Conservation (phyloP, 805 yeast species). For the Metschnikowia similis region DNA sequence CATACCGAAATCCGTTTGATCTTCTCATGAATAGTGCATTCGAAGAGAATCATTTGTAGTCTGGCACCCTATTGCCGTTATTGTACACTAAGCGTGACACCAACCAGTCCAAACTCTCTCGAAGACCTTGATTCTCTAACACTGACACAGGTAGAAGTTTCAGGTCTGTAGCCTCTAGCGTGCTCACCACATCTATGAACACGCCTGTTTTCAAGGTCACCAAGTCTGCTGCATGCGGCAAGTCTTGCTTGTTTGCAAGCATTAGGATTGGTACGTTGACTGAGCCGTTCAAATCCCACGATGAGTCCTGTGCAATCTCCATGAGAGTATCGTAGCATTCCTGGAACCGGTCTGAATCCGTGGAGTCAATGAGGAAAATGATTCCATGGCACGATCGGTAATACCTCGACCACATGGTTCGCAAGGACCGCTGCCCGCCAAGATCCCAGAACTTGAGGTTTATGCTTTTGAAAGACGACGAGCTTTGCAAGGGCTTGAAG, state of each 20-base stretch:
- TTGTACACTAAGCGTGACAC: conserved; percentile 66
- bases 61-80: conserved; percentile 59
- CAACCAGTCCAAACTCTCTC: conserved; percentile 88
- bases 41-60: conserved; percentile 26
- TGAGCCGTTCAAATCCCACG: conserved; percentile 31
- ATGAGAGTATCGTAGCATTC: conserved; percentile 72
- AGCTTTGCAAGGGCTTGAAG: conserved; percentile 23
- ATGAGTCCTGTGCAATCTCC: conserved; percentile 39
- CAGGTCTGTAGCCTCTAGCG: conserved; percentile 84
- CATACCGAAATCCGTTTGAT: too few relatives aligned
- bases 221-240: conserved; percentile 44
- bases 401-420: conserved; percentile 85
- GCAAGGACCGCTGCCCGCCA: conserved; percentile 87
- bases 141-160: conserved; percentile 90
- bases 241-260: conserved; percentile 94
- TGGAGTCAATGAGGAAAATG: conserved; percentile 87
- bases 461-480: conserved; percentile 37
- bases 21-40: too few relatives aligned
- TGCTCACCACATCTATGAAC: conserved; percentile 77
- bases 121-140: conserved; percentile 74
- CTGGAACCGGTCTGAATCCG: conserved; percentile 75
- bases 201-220: conserved; percentile 70
- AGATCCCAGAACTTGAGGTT: conserved; percentile 89
- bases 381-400: conserved; percentile 85
- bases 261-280: conserved; percentile 82